A percentile compares a stretch with the other conserved stretches of the same genome.
Evolutionary conservation across 805 yeast genomes (phyloP).

Genomic region (Torulaspora maleeae): DNA sequence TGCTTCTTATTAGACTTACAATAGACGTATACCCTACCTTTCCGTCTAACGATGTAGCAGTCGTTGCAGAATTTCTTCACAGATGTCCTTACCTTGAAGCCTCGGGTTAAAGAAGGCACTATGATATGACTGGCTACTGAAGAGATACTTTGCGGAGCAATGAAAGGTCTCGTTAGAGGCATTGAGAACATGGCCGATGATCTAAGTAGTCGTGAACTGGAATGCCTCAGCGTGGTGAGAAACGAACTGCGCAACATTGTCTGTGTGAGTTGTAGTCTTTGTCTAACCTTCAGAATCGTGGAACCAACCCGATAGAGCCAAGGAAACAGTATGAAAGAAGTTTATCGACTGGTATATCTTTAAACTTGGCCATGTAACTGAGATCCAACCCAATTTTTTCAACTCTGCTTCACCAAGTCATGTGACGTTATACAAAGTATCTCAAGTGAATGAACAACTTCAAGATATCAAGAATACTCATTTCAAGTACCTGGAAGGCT

Average conservation of each 20-base stretch:
- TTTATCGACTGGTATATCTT: too few relatives aligned
- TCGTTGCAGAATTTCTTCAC: constrained; percentile 91
- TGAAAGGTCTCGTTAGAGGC: constrained; percentile 5
- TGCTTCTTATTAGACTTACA: constrained; percentile 92
- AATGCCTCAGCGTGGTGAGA: constrained; percentile 3
- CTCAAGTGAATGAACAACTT: not conserved
- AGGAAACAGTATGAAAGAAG: too few relatives aligned
- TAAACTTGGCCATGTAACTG: not conserved
- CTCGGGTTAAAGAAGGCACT: constrained; percentile 44
- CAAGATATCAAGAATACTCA: not conserved
- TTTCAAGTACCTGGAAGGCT: not conserved
- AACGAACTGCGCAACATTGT: constrained; percentile 12
- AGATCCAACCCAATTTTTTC: not conserved
- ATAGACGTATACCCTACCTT: constrained; percentile 88
- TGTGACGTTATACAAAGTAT: not conserved
- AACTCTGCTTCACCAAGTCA: not conserved
- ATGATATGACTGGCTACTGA: not conserved
- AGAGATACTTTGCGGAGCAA: not conserved
- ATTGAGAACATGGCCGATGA: constrained; percentile 3
- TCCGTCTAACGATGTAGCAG: constrained; percentile 89
- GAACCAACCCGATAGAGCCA: not conserved
- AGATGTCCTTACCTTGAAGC: constrained; percentile 87
- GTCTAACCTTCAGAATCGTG: not conserved
- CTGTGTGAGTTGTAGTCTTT: not conserved
- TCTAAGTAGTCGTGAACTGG: constrained; percentile 4